Percentiles rank a stretch among this genome's conserved stretches.
Conservation (phyloP, 225 moss, liverwort and hornwort species). For the Polytrichum formosum region DNA sequence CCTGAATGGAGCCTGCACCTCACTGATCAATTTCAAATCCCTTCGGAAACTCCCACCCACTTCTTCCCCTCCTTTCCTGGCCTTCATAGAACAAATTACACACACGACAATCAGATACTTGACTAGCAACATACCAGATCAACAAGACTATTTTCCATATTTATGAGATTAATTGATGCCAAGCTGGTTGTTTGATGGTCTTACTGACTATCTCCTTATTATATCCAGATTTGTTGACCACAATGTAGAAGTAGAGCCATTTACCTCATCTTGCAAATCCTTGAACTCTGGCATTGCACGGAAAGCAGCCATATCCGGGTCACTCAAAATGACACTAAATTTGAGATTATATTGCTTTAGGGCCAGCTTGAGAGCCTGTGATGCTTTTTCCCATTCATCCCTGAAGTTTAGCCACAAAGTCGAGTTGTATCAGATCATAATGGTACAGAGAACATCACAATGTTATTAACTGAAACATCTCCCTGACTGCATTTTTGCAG, state of each 20-base stretch:
- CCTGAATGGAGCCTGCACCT: constrained; percentile 95
- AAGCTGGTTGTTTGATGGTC: too few relatives aligned
- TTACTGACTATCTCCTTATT: too few relatives aligned
- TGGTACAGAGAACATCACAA: too few relatives aligned
- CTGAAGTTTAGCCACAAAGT: constrained; percentile 33
- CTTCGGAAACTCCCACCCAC: constrained; percentile 84
- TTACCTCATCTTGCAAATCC: constrained; percentile 85
- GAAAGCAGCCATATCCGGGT: constrained; percentile 85
- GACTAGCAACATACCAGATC: background rate
- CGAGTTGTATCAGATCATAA: too few relatives aligned
- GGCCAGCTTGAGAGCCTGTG: constrained; percentile 71
- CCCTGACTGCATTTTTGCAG: too few relatives aligned
- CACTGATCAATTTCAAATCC: constrained; percentile 89
- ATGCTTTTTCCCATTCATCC: constrained; percentile 74
- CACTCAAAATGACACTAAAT: constrained; percentile 87
- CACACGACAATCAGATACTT: constrained; percentile 3
- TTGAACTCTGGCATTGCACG: constrained; percentile 87
- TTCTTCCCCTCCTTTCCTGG: constrained; percentile 86
- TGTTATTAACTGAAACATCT: too few relatives aligned
- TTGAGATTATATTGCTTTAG: constrained; percentile 71
- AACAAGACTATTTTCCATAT: too few relatives aligned
- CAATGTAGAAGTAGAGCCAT: background rate
- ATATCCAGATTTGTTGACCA: background rate
- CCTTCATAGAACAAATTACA: constrained; percentile 44
- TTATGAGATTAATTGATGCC: too few relatives aligned